Conservation (phyloP, 768 basidiomycete species). For the Boletus reticulatus region DNA sequence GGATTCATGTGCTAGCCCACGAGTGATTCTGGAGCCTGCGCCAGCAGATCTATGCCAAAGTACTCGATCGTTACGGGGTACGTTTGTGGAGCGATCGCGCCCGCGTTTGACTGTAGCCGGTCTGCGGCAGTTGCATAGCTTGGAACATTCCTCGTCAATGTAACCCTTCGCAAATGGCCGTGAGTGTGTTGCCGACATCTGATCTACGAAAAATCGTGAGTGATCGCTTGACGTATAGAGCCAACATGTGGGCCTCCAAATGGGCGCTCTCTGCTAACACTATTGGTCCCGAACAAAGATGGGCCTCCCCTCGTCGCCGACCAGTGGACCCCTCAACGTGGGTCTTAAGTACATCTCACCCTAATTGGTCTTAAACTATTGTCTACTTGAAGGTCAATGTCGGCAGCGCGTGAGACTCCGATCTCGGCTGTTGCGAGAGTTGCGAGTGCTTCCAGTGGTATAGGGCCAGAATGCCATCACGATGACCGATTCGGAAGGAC, state of each 20-base stretch:
- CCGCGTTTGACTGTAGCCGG: not conserved
- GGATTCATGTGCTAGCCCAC: not conserved
- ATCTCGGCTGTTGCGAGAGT: slow-evolving; percentile 13
- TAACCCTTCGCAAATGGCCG: not conserved
- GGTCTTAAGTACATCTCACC: not conserved
- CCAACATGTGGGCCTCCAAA: slow-evolving; percentile 1
- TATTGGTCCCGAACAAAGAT: slow-evolving; percentile 11
- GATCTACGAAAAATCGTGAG: slow-evolving; percentile 8
- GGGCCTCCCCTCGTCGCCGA: not conserved
- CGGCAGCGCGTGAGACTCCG: slow-evolving; percentile 22
- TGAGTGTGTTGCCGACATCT: not conserved
- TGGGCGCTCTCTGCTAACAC: slow-evolving; percentile 1
- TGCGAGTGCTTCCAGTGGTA: not conserved
- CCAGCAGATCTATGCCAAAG: not conserved
- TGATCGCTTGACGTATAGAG: slow-evolving; percentile 2
- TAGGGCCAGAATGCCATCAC: slow-evolving; percentile 10
- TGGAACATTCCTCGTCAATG: not conserved
- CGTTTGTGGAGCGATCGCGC: slow-evolving; percentile 13
- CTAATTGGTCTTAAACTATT: not conserved
- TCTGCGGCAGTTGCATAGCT: not conserved
- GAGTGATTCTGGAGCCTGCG: not conserved
- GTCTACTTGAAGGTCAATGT: slow-evolving; percentile 1
- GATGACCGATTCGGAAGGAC: slow-evolving; percentile 6
- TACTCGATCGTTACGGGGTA: not conserved
- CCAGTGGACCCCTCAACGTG: too few relatives aligned